A percentile compares a stretch with the other conserved stretches of the same genome.
Conservation (phyloP, 495 filamentous ascomycete genomes). For the Penicillium paradoxum region DNA sequence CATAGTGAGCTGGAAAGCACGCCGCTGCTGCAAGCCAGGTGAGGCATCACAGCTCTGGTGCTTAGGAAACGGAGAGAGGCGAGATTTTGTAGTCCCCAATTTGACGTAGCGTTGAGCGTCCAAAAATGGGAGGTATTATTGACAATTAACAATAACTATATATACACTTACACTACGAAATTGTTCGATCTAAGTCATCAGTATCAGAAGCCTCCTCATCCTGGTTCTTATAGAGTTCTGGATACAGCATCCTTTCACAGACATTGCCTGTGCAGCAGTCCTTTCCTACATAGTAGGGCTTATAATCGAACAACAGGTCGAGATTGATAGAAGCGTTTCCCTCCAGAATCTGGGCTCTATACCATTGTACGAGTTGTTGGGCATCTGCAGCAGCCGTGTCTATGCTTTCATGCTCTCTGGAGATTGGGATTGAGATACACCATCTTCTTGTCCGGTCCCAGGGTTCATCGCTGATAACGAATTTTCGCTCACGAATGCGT, state of each 20-base stretch:
- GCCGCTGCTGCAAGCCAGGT: too few species aligned
- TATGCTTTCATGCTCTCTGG: background rate
- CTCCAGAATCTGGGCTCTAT: background rate
- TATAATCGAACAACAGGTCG: background rate
- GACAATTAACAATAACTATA: too few species aligned
- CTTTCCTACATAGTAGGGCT: background rate
- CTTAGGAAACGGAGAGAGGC: too few species aligned
- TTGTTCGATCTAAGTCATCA: too few species aligned
- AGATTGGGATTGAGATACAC: conserved; percentile 1
- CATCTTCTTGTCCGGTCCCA: background rate
- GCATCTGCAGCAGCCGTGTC: background rate
- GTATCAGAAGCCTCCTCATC: background rate
- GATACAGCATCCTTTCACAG: background rate
- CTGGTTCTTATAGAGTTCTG: background rate
- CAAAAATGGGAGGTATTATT: too few species aligned
- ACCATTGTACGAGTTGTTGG: background rate
- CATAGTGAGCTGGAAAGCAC: too few species aligned
- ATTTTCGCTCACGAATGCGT: background rate
- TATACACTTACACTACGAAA: too few species aligned
- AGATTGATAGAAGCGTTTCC: conserved; percentile 1
- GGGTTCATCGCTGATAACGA: background rate
- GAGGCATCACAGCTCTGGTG: too few species aligned
- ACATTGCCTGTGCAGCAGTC: background rate
- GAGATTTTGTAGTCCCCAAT: too few species aligned
- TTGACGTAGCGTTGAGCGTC: too few species aligned